Evolutionary conservation across 2,329 filamentous ascomycete genomes (phyloP), one percentile per base, ranked within the genome.

Genomic region (Malbranchea cinnamomea): DNA sequence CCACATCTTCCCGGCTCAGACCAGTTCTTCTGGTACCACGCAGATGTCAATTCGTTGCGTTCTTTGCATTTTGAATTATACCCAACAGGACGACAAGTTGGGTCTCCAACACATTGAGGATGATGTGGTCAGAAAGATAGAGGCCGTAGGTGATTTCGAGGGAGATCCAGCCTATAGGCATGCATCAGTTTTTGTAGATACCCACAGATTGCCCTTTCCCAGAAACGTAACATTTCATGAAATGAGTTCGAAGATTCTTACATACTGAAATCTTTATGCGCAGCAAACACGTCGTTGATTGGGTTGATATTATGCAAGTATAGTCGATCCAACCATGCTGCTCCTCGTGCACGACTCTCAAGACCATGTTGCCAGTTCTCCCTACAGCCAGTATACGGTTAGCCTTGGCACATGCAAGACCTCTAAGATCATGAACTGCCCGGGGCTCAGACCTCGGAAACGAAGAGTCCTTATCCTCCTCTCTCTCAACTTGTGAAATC

Each of bases 101-200:
- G 6, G 60, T 60, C 41, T 63, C 59, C 2, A 62, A 34, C 28
- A 53, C 47, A 28, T 56, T 46, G 30, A 62, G 36, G 6, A 57
- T 43, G 25, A 49, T 45, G 10, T 58, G 51, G 41, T 62, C 59
- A 9, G 53, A 54, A 26, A 62, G 45, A 29, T 68, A 63, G 46
- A 68, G 41, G 8, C 60, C 60, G 58, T 92, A 92, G 2, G 70
- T 73, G 9, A 78, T 69, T 11, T 78, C 78, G 29, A 81, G 63
- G 52, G 84, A 79, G 55, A 91, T 68, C 45, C 72, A 74, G 49
- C 7, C n/a, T 22, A 7, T 22, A 22, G 7, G 11, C 20, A 22
- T 7, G 20, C n/a, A 7, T 7, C 7, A n/a, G 20, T 7, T 22
- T 22, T 22, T 11, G 11, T n/a, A n/a, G n/a, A n/a, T n/a, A n/a